Conservation (phyloP, 2,329 filamentous ascomycete species). For the Sporothrix phasma region DNA sequence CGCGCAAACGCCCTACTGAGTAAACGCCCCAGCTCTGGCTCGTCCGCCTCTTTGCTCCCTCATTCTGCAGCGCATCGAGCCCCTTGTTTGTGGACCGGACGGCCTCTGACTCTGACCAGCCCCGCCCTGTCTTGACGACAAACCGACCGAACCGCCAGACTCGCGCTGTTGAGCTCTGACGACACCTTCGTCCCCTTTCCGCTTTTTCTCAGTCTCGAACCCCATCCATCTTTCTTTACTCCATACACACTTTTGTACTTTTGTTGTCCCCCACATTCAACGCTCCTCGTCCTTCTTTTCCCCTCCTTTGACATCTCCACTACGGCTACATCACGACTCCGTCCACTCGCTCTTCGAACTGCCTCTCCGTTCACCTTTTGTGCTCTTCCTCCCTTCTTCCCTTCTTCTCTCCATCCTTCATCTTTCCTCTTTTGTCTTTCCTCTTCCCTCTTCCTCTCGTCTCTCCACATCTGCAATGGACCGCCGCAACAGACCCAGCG, state of each 20-base stretch:
- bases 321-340: background rate
- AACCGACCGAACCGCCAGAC: background rate
- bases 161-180: background rate
- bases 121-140: slow-evolving; percentile 3
- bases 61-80: slow-evolving; percentile 3
- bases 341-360: too few relatives aligned
- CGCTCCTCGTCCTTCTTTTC: background rate
- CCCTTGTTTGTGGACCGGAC: background rate
- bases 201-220: background rate
- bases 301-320: background rate
- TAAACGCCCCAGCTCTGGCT: background rate
- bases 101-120: background rate
- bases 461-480: slow-evolving; percentile 42
- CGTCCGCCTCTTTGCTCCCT: background rate
- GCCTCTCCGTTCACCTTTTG: too few relatives aligned
- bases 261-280: background rate
- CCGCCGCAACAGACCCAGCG: slow-evolving; percentile 71
- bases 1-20: too few relatives aligned
- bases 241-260: background rate
- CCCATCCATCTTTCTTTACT: background rate
- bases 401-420: background rate
- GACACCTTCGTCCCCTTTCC: background rate
- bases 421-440: too few relatives aligned
- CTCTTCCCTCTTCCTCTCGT: background rate
- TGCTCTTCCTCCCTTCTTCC: too few relatives aligned